A percentile compares a stretch with the other conserved stretches of the same genome.
These are phyloP conservation scores for Suillus tomentosus DNA, from an alignment of 768 basidiomycete species.

Conservation along the genomic window DNA sequence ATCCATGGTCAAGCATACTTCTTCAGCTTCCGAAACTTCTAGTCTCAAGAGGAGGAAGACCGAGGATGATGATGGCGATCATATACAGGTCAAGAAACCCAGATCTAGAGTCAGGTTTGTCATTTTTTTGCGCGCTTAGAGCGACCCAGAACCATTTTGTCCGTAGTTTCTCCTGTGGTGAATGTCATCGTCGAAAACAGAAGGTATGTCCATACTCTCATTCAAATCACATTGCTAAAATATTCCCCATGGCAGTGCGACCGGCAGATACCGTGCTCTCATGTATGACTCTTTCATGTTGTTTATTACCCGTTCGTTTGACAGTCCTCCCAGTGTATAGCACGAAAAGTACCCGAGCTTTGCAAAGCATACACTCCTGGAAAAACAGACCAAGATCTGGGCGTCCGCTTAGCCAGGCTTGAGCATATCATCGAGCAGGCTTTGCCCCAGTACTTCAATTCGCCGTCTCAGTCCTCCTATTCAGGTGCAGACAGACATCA, in stretches of 20 bases:
- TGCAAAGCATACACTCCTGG: conserved; percentile 90
- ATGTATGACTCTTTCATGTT: conserved; percentile 48
- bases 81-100: conserved; percentile 57
- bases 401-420: conserved; percentile 68
- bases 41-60: conserved; percentile 61
- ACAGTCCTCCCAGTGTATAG: conserved; percentile 58
- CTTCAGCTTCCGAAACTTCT: conserved; percentile 30
- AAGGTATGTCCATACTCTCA: conserved; percentile 50
- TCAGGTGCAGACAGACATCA: conserved; percentile 37
- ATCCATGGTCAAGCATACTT: conserved; percentile 32
- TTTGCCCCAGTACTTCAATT: conserved; percentile 69
- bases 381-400: conserved; percentile 81
- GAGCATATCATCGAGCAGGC: conserved; percentile 83
- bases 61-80: conserved; percentile 56
- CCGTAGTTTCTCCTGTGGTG: conserved; percentile 78
- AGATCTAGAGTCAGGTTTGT: conserved; percentile 75
- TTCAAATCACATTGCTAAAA: conserved; percentile 24
- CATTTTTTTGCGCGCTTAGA: conserved; percentile 8
- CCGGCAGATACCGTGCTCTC: conserved; percentile 81
- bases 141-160: conserved; percentile 12
- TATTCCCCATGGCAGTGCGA: conserved; percentile 60
- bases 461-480: conserved; percentile 38
- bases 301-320: conserved; percentile 16
- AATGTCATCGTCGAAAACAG: conserved; percentile 88
- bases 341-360: conserved; percentile 84